A percentile compares a stretch with the other conserved stretches of the same genome.
Conservation (phyloP, 169 alveolate species). For the Theileria luwenshuni region DNA sequence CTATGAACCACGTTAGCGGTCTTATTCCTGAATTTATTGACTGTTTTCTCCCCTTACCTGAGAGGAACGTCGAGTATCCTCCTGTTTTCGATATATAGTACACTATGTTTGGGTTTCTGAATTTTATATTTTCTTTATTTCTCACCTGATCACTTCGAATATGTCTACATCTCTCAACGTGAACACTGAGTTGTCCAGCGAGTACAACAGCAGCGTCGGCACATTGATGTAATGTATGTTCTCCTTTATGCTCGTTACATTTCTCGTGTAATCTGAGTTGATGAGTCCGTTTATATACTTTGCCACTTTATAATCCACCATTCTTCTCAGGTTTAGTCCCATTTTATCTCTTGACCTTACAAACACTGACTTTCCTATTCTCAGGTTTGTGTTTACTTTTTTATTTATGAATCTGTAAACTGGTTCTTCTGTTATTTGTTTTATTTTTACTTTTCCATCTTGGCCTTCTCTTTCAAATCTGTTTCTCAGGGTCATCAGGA, state of each 20-base stretch:
- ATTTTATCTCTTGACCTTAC: background rate
- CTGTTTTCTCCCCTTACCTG: conserved; percentile 27
- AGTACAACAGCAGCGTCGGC: conserved; percentile 56
- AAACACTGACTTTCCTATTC: conserved; percentile 43
- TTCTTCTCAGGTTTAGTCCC: background rate
- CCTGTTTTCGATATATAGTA: conserved; percentile 57
- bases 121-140: background rate
- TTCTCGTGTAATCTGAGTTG: conserved; percentile 48
- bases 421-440: conserved; percentile 40
- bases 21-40: conserved; percentile 16
- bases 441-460: conserved; percentile 32
- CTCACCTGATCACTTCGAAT: conserved; percentile 50
- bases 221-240: conserved; percentile 21
- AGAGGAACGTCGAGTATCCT: conserved; percentile 59
- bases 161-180: conserved; percentile 51
- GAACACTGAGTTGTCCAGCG: conserved; percentile 55
- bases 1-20: conserved; percentile 54
- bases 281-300: conserved; percentile 43
- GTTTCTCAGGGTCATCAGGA: conserved; percentile 56
- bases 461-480: conserved; percentile 39
- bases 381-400: conserved; percentile 29
- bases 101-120: conserved; percentile 60
- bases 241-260: conserved; percentile 34
- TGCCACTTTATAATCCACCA: background rate
- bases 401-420: conserved; percentile 41